A percentile compares a stretch with the other conserved stretches of the same genome.
phyloP scores from a whole-genome alignment of 1,284 basidiomycete species.

The Papiliotrema nemorosa region DNA sequence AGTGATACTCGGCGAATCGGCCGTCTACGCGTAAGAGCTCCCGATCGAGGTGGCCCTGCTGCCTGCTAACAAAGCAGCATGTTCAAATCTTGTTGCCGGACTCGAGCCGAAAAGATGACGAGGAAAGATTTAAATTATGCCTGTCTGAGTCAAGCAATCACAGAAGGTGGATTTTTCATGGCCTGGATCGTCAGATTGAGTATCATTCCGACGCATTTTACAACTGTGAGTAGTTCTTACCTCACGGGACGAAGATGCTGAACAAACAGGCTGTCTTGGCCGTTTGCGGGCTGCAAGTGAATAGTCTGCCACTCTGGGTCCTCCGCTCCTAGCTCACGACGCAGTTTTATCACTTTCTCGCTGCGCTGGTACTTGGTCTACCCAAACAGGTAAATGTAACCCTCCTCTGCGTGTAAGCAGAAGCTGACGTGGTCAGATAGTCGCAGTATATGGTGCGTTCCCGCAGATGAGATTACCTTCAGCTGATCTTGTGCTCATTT shows the following conservation, averaged over 20 bases:
- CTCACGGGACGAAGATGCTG: not conserved
- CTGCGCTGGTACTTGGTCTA: conserved; percentile 68
- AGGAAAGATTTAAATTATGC: conserved; percentile 67
- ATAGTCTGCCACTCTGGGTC: not conserved
- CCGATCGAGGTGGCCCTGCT: not conserved
- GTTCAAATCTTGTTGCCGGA: conserved; percentile 53
- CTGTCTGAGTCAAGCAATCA: conserved; percentile 69
- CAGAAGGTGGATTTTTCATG: conserved; percentile 74
- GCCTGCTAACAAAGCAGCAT: conserved; percentile 49
- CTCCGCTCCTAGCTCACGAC: not conserved
- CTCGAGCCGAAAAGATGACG: conserved; percentile 68
- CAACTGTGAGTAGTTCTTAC: conserved; percentile 1
- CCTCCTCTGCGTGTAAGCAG: not conserved
- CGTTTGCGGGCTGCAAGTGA: conserved; percentile 3
- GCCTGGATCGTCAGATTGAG: conserved; percentile 68
- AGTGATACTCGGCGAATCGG: conserved; percentile 9
- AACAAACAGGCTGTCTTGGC: conserved; percentile 4
- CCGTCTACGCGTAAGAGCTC: conserved; percentile 34
- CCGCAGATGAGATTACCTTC: not conserved
- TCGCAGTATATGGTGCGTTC: conserved; percentile 9
- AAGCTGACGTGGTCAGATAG: conserved; percentile 4
- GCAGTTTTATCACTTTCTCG: conserved; percentile 31
- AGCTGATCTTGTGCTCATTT: conserved; percentile 56
- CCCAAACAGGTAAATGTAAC: conserved; percentile 58
- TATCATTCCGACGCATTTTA: conserved; percentile 64